Base-by-base conservation (phyloP, 768 basidiomycete genomes). In the Hypholoma fasciculare region DNA sequence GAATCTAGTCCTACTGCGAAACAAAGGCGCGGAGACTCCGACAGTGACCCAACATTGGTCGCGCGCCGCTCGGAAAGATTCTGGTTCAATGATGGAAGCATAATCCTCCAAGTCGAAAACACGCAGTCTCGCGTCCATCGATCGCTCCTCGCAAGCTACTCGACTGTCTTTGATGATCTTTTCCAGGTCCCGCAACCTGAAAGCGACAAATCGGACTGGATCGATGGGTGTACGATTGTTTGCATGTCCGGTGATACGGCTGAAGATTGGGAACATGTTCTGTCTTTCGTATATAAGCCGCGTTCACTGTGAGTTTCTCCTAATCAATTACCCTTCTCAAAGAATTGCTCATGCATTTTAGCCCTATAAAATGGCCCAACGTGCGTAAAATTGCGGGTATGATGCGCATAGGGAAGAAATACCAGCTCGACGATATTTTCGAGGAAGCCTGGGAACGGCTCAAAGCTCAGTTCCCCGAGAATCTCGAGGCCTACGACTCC, bases 1-100 rank as follows among this genome's bases (percentile, higher is more conserved):
- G 6, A 34, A 34, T 34, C 30, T 9, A 7, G 2, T 34, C 30
- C 30, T 7, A 7, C 30, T 6, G 9, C 6, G 30, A 34, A 34
- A 6, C 30, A 9, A 34, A 34, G 9, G 30, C 30, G 6, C 26
- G 46, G 19, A 26, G 40, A 2, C 40, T 42, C 5, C 7, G 40
- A 16, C 1, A 42, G 13, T 17, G 16, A 34, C 7, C 13, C 17
- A 6, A 14, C 13, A 9, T 1, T 1, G 17, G 23, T 23, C 23
- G 23, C 23, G 23, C 23, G 23, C 23, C 40, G 16, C 11, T 42
- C 40, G 4, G 17, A 14, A 17, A 14, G 5, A 9, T 52, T 56
- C 30, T 61, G 60, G 63, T 57, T 64, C 54, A 44, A 58, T 44
- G 60, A 58, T 46, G 63, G 63, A 13, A 61, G 46, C 37, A 37